A percentile compares a stretch with the other conserved stretches of the same genome.
Conservation (phyloP, 2,329 filamentous ascomycete species). For the Moelleriella libera region DNA sequence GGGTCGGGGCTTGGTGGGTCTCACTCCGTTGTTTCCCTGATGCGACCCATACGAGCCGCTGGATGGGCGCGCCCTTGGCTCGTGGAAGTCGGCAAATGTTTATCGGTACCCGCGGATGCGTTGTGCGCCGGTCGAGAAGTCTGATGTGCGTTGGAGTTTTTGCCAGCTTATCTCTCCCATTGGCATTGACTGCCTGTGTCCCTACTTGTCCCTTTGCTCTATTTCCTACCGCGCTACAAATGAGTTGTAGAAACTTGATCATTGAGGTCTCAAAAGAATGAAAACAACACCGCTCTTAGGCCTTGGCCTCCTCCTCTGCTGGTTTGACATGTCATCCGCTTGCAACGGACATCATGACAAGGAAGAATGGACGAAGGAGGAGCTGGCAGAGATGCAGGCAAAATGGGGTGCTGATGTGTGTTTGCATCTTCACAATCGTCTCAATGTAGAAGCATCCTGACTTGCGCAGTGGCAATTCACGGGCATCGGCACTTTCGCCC, state of each 20-base stretch:
- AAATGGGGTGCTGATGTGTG: conserved; percentile 46
- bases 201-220: not conserved
- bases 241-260: not conserved
- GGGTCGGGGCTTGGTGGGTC: too few relatives aligned
- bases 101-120: too few relatives aligned
- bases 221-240: not conserved
- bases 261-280: conserved; percentile 7
- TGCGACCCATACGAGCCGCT: too few relatives aligned
- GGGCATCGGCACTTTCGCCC: conserved; percentile 64
- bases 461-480: conserved; percentile 35
- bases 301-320: conserved; percentile 8
- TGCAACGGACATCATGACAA: conserved; percentile 17
- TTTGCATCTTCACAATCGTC: not conserved
- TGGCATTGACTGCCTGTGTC: too few relatives aligned
- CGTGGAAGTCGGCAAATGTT: too few relatives aligned
- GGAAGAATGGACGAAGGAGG: conserved; percentile 33
- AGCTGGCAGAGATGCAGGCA: conserved; percentile 35
- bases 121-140: too few relatives aligned
- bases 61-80: too few relatives aligned
- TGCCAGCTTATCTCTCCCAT: too few relatives aligned
- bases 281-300: conserved; percentile 11
- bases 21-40: too few relatives aligned
- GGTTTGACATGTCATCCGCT: conserved; percentile 11
- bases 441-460: not conserved
- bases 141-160: too few relatives aligned